Base-by-base conservation (phyloP, 192 early-diverging fungal species). In the Backusella sp. region DNA sequence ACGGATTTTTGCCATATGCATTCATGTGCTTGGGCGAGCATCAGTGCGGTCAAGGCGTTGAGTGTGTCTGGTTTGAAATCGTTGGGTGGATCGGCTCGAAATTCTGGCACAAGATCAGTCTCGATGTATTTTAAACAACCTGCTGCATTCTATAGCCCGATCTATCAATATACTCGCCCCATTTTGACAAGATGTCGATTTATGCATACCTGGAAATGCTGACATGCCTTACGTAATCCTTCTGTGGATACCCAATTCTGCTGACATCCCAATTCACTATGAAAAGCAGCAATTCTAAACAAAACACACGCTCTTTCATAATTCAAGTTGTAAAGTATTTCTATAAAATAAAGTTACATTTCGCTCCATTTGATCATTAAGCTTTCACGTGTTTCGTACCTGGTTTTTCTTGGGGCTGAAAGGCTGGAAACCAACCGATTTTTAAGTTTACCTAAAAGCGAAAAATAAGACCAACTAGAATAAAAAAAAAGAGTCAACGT, bases 21-120 rank as follows among this genome's bases (percentile, higher is more conserved):
- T 81, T 97, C 97, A 80, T 97, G 95, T 26, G 97, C 97, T 81
- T 97, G 97, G 6, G 94, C 94, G 9, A 97, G 84, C 94, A 95
- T 97, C 35, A 94, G 80, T 71, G 88, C 85, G 12, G 87, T 87
- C 3, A 89, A 82, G 5, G 90, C 89, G 12, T 83, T 80, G 19
- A 98, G 85, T 39, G 90, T 86, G 14, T 83, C 77, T 6, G 85
- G 62, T 9, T 88, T 87, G 76, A 96, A 85, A 76, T 97, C 94
- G 1, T 88, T 69, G 4, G 91, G 84, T 5, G 91, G 89, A 37
- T 86, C 76, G 41, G 87, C 82, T 39, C 89, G 87, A 72, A 93
- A 84, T 56, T 91, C 91, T 66, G 86, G 83, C 26, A 91, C 78
- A n/a, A 93, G 77, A 15, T 87, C 85, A 19, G 80, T 82, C 62